Percentiles rank a stretch among this genome's conserved stretches.
These are phyloP conservation scores for Backusella tuberculispora DNA, from an alignment of 192 early-diverging fungal species.

Conservation along the genomic window DNA sequence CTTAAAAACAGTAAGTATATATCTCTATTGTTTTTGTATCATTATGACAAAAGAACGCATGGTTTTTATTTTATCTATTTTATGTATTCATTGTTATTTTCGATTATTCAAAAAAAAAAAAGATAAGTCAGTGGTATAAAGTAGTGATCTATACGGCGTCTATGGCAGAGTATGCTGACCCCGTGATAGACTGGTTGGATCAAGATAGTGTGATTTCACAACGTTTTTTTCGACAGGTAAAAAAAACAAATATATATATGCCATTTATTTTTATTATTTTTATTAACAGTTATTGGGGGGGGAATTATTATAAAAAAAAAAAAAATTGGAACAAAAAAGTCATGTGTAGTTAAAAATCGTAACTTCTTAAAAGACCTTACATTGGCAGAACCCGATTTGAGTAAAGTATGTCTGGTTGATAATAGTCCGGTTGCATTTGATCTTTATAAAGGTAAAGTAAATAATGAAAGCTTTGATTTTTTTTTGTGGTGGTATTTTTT, in stretches of 20 bases:
- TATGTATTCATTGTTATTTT: conserved; percentile 5
- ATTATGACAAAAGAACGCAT: background rate
- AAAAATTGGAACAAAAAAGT: conserved; percentile 46
- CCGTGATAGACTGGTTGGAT: conserved; percentile 91
- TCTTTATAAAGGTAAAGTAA: conserved; percentile 66
- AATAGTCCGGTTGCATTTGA: conserved; percentile 81
- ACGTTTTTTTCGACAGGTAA: conserved; percentile 83
- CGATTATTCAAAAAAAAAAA: background rate
- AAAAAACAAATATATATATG: background rate
- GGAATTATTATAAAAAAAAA: conserved; percentile 7
- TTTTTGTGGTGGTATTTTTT: conserved; percentile 1
- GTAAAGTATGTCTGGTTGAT: conserved; percentile 82
- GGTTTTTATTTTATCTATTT: background rate
- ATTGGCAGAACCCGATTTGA: conserved; percentile 69
- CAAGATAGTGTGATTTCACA: conserved; percentile 67
- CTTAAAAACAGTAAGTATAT: conserved; percentile 69
- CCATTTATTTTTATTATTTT: background rate
- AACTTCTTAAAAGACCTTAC: conserved; percentile 78
- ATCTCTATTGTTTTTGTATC: no score
- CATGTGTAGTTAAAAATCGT: conserved; percentile 70
- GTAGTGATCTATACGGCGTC: conserved; percentile 91
- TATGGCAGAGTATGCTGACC: conserved; percentile 93
- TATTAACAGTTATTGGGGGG: conserved; percentile 13
- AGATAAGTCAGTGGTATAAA: conserved; percentile 90
- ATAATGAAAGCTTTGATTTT: conserved; percentile 7